These are phyloP conservation scores for Sindora glabra DNA, from an alignment of 306 rosid species.

Conservation along the genomic window DNA sequence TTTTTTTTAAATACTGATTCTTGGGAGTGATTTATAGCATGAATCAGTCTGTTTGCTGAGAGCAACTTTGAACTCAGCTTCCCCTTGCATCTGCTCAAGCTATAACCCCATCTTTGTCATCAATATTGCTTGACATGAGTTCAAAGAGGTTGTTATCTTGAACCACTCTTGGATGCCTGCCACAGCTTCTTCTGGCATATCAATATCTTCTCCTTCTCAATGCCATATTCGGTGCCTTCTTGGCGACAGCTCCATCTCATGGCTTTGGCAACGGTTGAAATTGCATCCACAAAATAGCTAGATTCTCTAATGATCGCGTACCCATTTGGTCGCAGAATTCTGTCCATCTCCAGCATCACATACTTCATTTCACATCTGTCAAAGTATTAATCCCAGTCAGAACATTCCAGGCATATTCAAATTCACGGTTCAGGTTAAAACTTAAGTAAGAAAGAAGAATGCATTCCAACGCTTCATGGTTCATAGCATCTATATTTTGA, in stretches of 20 bases:
- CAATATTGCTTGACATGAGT: neutral
- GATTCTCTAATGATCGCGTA: conserved; percentile 73
- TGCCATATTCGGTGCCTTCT: conserved; percentile 59
- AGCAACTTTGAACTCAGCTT: conserved; percentile 37
- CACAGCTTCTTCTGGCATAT: conserved; percentile 89
- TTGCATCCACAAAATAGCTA: conserved; percentile 64
- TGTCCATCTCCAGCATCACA: conserved; percentile 90
- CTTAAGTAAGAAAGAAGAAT: too few species aligned
- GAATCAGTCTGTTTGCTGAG: conserved; percentile 41
- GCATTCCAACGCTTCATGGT: too few species aligned
- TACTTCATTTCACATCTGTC: conserved; percentile 88
- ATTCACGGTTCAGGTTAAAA: neutral
- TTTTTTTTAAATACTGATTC: too few species aligned
- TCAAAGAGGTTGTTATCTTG: conserved; percentile 42
- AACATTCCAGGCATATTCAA: neutral
- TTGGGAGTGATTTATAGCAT: conserved; percentile 21
- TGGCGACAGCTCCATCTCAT: conserved; percentile 79
- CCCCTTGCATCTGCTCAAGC: conserved; percentile 26
- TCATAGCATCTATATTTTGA: too few species aligned
- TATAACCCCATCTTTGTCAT: conserved; percentile 12
- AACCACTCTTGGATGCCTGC: conserved; percentile 52
- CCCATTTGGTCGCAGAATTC: conserved; percentile 74
- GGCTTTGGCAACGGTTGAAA: conserved; percentile 56
- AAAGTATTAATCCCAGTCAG: conserved; percentile 13
- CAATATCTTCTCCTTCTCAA: conserved; percentile 76